Conservation (phyloP, 1,284 basidiomycete species). For the Chondrostereum purpureum region DNA sequence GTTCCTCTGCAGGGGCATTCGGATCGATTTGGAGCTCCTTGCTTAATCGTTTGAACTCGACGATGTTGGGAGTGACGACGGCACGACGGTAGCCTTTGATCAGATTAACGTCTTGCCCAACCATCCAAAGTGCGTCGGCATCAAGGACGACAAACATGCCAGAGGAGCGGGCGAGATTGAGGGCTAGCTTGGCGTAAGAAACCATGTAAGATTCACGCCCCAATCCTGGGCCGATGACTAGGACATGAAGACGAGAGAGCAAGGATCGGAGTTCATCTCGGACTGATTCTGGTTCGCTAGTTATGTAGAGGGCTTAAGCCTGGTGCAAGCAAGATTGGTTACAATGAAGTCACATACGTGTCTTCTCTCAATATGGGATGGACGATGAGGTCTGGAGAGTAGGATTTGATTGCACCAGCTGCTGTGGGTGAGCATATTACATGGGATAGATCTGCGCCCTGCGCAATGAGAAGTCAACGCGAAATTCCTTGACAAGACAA, state of each 20-base stretch:
- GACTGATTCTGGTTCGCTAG: slow-evolving; percentile 42
- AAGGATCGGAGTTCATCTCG: slow-evolving; percentile 61
- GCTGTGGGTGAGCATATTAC: slow-evolving; percentile 94
- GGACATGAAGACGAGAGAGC: slow-evolving; percentile 81
- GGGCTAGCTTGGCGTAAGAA: slow-evolving; percentile 54
- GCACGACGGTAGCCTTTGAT: slow-evolving; percentile 78
- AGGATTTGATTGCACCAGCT: slow-evolving; percentile 90
- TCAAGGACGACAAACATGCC: slow-evolving; percentile 91
- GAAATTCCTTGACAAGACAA: neutral
- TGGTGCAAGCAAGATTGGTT: slow-evolving; percentile 3
- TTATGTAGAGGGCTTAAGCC: slow-evolving; percentile 8
- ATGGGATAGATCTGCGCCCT: slow-evolving; percentile 94
- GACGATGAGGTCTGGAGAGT: slow-evolving; percentile 93
- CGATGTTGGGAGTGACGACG: slow-evolving; percentile 90
- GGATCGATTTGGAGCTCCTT: slow-evolving; percentile 63
- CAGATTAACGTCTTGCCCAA: slow-evolving; percentile 69
- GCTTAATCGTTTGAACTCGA: slow-evolving; percentile 85
- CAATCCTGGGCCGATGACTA: slow-evolving; percentile 90
- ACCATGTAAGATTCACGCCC: slow-evolving; percentile 92
- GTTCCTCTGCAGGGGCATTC: slow-evolving; percentile 38
- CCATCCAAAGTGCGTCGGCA: slow-evolving; percentile 81
- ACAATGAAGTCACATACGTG: slow-evolving; percentile 25
- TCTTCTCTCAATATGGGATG: slow-evolving; percentile 80
- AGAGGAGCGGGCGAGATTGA: slow-evolving; percentile 41
- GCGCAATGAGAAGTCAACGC: neutral